Base-by-base conservation (phyloP, 129 eudicot genomes). In the Tagetes patula region DNA sequence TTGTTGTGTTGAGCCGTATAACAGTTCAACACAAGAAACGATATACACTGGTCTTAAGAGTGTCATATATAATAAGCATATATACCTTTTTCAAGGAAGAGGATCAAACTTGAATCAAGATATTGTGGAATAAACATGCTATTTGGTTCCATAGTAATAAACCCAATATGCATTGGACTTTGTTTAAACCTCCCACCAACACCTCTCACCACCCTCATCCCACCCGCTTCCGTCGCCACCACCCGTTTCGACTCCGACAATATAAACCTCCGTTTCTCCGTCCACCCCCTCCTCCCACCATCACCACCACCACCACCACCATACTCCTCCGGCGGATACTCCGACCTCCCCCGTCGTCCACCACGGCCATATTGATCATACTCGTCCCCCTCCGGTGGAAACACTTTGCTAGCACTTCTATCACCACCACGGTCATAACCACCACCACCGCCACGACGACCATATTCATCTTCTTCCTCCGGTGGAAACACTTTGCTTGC, bases 111-210 rank as follows among this genome's bases (percentile, higher is more conserved):
- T 11, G 97, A 88, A 71, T 94, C 98, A 60, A 88, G 84, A 45
- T 94, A 94, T 63, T 90, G 98, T 56, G 98, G 98, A 13, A 88
- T 77, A 75, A 94, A 94, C 31, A 94, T 73, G 76, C 86, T 82
- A 20, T 40, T 82, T 6, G 98, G 97, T 74, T 94, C 98, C 98
- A 90, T 94, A 1, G 93, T 79, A 49, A 94, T 88, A 64, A 94
- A 90, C 4, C 96, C 96, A 36, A 94, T 86, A 63, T 94, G 97
- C 84, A 94, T 80, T 0, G 89, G 92, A 53, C 77, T 82, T 2
- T 77, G 69, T 5, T 42, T 62, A 9, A 70, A 61, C 41, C 64
- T 71, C 2, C 81, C 77, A 0, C 89, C 83, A 38, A 53, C 54
- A 0, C 96, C 96, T 53, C 69, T 84, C 38, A 94, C 93, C 59